Percentiles rank a stretch among this genome's conserved stretches.
These are phyloP conservation scores for Cercospora sojina DNA, from an alignment of 2,329 filamentous ascomycete genomes.

Conservation along the genomic window DNA sequence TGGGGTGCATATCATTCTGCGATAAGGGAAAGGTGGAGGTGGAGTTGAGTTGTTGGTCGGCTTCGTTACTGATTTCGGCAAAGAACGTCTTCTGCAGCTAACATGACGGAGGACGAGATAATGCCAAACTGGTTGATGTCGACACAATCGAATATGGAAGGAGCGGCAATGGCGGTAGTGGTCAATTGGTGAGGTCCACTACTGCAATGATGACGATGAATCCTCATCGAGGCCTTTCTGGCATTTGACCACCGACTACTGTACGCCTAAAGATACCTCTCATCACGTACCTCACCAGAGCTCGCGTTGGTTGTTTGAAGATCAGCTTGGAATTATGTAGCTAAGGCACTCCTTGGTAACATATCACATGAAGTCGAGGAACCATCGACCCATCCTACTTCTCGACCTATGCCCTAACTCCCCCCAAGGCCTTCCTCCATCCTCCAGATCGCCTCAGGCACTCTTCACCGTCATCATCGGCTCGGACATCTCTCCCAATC, in stretches of 20 bases:
- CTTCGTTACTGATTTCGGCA: background rate
- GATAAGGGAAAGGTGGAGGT: background rate
- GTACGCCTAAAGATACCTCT: background rate
- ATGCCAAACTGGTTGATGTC: background rate
- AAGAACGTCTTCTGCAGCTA: background rate
- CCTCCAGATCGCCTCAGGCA: background rate
- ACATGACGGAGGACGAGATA: background rate
- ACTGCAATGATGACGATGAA: background rate
- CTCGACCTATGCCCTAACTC: background rate
- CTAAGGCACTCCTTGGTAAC: background rate
- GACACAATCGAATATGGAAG: background rate
- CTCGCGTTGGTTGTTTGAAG: constrained; percentile 1
- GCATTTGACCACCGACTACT: background rate
- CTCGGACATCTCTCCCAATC: background rate
- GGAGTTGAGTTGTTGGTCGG: background rate
- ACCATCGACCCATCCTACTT: background rate
- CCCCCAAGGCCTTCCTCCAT: background rate
- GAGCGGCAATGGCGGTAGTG: background rate
- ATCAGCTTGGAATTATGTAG: background rate
- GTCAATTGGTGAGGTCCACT: background rate
- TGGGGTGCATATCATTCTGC: background rate
- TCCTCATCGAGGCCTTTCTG: background rate
- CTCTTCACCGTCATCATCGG: background rate
- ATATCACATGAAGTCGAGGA: background rate
- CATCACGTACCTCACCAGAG: background rate